These are phyloP conservation scores for Suhomyces chickasaworum DNA, from an alignment of 1,139 yeast genomes.

Conservation along the genomic window DNA sequence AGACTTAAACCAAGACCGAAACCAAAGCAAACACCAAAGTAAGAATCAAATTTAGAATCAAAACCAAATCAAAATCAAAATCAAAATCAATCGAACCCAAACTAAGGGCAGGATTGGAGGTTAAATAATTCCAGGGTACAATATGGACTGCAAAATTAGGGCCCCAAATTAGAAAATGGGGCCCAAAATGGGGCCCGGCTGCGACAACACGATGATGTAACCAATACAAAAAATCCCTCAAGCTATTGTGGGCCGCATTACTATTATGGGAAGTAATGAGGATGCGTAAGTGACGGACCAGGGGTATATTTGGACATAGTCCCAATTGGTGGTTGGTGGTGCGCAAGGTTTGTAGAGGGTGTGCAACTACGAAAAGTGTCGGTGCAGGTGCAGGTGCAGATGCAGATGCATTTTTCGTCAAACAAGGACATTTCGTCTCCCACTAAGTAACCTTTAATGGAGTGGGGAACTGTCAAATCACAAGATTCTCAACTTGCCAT, in stretches of 20 bases:
- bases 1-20: background rate
- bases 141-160: conserved; percentile 6
- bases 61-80: background rate
- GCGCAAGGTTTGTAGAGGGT: background rate
- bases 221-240: conserved; percentile 17
- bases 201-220: conserved; percentile 14
- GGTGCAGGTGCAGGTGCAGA: too few species aligned
- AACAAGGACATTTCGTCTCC: background rate
- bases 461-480: background rate
- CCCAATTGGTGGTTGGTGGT: background rate
- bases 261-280: conserved; percentile 7
- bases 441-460: too few species aligned
- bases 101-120: background rate
- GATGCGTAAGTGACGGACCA: conserved; percentile 1
- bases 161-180: background rate
- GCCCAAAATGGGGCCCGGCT: conserved; percentile 7
- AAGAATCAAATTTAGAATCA: background rate
- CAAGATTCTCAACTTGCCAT: too few species aligned
- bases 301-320: conserved; percentile 1
- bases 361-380: background rate
- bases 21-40: background rate
- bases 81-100: background rate
- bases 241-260: conserved; percentile 7
- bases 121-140: background rate
- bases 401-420: too few species aligned